Conservation (phyloP, 106 monocot species). For the Xerophyta viscosa region DNA sequence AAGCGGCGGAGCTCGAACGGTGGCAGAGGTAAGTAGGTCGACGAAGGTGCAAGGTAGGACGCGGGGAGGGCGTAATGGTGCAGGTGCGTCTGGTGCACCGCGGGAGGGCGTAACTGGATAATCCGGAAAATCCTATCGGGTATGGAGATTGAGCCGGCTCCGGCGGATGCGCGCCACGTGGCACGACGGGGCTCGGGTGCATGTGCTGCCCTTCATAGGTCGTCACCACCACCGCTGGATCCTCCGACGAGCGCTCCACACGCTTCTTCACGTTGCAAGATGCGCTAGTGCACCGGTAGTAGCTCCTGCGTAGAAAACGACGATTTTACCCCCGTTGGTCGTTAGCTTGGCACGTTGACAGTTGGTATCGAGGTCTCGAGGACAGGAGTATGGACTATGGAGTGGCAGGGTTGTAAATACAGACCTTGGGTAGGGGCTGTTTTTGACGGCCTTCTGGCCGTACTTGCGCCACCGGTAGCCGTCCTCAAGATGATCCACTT, state of each 20-base stretch:
- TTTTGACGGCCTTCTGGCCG: constrained; percentile 84
- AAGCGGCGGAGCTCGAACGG: constrained; percentile 1
- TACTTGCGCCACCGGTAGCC: constrained; percentile 86
- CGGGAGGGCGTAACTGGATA: neutral
- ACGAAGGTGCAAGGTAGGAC: neutral
- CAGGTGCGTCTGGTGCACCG: neutral
- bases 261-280: constrained; percentile 73
- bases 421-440: constrained; percentile 72
- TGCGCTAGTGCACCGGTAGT: constrained; percentile 69
- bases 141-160: no score
- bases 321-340: constrained; percentile 3
- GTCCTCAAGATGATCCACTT: constrained; percentile 73
- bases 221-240: constrained; percentile 55
- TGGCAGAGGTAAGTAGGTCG: constrained; percentile 3
- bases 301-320: constrained; percentile 49
- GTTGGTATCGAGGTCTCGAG: neutral
- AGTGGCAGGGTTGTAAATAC: constrained; percentile 21
- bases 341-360: no score
- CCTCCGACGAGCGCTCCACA: constrained; percentile 56
- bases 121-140: no score
- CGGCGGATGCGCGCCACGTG: no score
- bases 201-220: constrained; percentile 82
- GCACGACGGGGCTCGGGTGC: constrained; percentile 33
- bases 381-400: neutral
- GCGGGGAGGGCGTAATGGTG: neutral